Percentiles rank a stretch among this genome's conserved stretches.
Evolutionary conservation across 208 protist species (phyloP).

Genomic region (Trypanosoma grayi): DNA sequence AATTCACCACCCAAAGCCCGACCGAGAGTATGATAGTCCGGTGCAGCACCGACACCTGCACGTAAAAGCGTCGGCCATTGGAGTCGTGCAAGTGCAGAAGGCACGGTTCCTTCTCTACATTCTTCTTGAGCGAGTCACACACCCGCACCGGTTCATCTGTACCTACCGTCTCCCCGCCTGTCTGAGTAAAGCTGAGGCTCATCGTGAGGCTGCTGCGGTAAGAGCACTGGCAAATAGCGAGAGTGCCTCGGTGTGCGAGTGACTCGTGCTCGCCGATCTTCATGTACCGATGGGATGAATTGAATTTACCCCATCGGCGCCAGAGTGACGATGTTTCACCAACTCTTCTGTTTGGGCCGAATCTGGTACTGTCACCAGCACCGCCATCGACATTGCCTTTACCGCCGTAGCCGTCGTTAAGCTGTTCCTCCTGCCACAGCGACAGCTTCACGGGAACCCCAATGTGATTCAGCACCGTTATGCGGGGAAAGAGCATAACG

Average conservation of each 20-base stretch:
- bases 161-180: conserved; percentile 47
- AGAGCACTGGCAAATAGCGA: conserved; percentile 58
- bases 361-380: background rate
- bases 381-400: background rate
- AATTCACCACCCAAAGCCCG: conserved; percentile 74
- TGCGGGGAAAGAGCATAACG: conserved; percentile 60
- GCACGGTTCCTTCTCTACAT: conserved; percentile 52
- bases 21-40: conserved; percentile 73
- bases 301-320: background rate
- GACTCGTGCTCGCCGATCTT: conserved; percentile 47
- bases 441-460: conserved; percentile 56
- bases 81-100: conserved; percentile 46
- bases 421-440: conserved; percentile 54
- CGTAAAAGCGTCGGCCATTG: conserved; percentile 56
- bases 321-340: background rate
- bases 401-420: conserved; percentile 1
- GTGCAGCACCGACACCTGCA: conserved; percentile 61
- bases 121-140: conserved; percentile 35
- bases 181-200: conserved; percentile 59
- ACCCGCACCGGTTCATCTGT: conserved; percentile 39
- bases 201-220: conserved; percentile 50
- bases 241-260: conserved; percentile 48
- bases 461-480: conserved; percentile 71
- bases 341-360: background rate
- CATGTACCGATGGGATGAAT: conserved; percentile 36